Conservation (phyloP, 1,284 basidiomycete genomes). For the Marasmius sp. region DNA sequence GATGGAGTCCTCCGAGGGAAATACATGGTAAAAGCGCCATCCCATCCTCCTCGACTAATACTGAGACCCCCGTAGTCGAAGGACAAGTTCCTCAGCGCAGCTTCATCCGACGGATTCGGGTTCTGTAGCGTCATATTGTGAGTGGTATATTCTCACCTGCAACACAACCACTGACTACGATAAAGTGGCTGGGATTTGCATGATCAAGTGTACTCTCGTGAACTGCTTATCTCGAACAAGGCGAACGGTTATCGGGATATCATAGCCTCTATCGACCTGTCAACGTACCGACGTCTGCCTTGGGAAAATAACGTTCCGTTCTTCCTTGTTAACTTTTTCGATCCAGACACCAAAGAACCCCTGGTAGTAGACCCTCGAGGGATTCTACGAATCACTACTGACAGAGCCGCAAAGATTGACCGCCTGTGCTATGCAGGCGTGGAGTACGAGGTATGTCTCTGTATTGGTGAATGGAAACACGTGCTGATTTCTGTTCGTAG, state of each 20-base stretch:
- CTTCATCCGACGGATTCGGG: slow-evolving; percentile 83
- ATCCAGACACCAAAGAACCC: slow-evolving; percentile 78
- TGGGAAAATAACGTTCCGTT: slow-evolving; percentile 94
- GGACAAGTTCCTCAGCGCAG: slow-evolving; percentile 87
- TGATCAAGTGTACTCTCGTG: slow-evolving; percentile 78
- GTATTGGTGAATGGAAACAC: not conserved
- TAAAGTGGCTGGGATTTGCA: slow-evolving; percentile 86
- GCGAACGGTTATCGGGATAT: slow-evolving; percentile 92
- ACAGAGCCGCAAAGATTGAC: slow-evolving; percentile 47
- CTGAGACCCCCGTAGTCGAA: slow-evolving; percentile 60
- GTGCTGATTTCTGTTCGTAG: slow-evolving; percentile 36
- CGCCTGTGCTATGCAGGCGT: slow-evolving; percentile 77
- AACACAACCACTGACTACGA: slow-evolving; percentile 4
- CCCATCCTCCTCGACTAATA: not conserved
- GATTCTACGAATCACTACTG: slow-evolving; percentile 64
- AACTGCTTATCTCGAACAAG: slow-evolving; percentile 88
- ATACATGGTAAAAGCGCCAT: slow-evolving; percentile 66
- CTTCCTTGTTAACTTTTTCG: slow-evolving; percentile 88
- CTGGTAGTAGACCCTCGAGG: slow-evolving; percentile 86
- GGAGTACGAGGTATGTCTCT: slow-evolving; percentile 79
- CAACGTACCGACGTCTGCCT: slow-evolving; percentile 83
- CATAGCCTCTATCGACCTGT: slow-evolving; percentile 80
- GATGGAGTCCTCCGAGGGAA: slow-evolving; percentile 95
- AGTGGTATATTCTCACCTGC: slow-evolving; percentile 21
- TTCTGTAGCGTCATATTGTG: slow-evolving; percentile 92